These are phyloP conservation scores for Diphasiastrum complanatum DNA, from an alignment of 83 land plant species.

Conservation along the genomic window DNA sequence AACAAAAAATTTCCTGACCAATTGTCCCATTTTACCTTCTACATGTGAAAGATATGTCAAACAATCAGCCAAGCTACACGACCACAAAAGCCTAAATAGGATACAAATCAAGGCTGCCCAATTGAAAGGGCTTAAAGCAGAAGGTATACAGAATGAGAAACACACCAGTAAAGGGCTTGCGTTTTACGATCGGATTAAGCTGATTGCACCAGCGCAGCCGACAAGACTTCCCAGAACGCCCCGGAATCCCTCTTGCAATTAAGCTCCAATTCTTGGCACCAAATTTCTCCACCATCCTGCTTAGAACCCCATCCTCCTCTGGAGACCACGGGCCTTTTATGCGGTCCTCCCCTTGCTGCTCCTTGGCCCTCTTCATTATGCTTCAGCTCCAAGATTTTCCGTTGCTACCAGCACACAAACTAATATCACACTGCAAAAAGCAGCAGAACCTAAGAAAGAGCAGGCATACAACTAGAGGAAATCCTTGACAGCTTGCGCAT, in stretches of 20 bases:
- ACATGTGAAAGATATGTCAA: too few relatives aligned
- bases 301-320: not conserved
- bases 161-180: not conserved
- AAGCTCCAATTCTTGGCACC: conserved; percentile 1
- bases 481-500: not conserved
- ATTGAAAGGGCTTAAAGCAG: not conserved
- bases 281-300: not conserved
- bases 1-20: too few relatives aligned
- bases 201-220: conserved; percentile 1
- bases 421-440: not conserved
- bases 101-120: too few relatives aligned
- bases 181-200: not conserved
- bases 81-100: too few relatives aligned
- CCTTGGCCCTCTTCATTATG: not conserved
- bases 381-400: too few relatives aligned
- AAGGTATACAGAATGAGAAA: not conserved
- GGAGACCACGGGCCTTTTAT: not conserved
- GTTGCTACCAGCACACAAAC: too few relatives aligned
- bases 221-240: not conserved
- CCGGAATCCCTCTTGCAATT: not conserved
- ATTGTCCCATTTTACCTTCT: too few relatives aligned
- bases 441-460: not conserved
- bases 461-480: not conserved
- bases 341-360: not conserved
- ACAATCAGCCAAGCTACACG: too few relatives aligned